Percentiles rank a stretch among this genome's conserved stretches.
Conservation (phyloP, 495 filamentous ascomycete genomes). For the Eremomyces bilateralis region DNA sequence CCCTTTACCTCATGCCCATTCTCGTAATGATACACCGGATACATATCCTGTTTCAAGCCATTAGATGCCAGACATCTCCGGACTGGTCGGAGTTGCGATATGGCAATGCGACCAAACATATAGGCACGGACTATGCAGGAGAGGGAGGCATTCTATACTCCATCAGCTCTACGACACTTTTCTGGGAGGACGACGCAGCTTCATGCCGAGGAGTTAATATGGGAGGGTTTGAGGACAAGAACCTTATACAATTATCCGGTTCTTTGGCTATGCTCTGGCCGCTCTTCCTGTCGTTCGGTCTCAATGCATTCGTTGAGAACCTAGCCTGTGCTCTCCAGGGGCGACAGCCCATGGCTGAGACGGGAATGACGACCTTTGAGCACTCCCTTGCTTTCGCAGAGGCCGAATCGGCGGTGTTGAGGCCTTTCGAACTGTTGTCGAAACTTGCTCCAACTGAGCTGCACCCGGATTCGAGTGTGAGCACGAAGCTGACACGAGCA, state of each 20-base stretch:
- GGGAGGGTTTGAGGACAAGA: conserved; percentile 16
- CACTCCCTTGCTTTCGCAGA: conserved; percentile 93
- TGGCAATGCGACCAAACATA: conserved; percentile 40
- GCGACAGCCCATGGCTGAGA: conserved; percentile 56
- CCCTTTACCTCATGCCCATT: conserved; percentile 57
- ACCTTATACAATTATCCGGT: conserved; percentile 21
- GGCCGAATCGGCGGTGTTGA: conserved; percentile 66
- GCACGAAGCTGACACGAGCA: conserved; percentile 11
- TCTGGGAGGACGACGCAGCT: conserved; percentile 42
- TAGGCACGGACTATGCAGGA: conserved; percentile 40
- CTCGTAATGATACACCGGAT: conserved; percentile 49
- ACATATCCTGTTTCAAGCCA: conserved; percentile 48
- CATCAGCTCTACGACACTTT: conserved; percentile 41
- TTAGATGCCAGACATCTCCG: conserved; percentile 81
- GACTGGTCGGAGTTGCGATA: conserved; percentile 52
- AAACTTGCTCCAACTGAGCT: conserved; percentile 15
- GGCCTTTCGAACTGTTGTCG: conserved; percentile 28
- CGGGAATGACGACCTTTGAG: conserved; percentile 91
- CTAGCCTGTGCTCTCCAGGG: conserved; percentile 78
- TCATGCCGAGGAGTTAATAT: conserved; percentile 57
- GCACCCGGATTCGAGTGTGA: conserved; percentile 1
- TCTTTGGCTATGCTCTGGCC: conserved; percentile 78
- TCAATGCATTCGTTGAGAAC: conserved; percentile 75
- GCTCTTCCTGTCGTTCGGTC: conserved; percentile 56
- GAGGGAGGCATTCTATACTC: conserved; percentile 46